Evolutionary conservation across 768 basidiomycete genomes (phyloP).

Genomic region (Boletus edulis): DNA sequence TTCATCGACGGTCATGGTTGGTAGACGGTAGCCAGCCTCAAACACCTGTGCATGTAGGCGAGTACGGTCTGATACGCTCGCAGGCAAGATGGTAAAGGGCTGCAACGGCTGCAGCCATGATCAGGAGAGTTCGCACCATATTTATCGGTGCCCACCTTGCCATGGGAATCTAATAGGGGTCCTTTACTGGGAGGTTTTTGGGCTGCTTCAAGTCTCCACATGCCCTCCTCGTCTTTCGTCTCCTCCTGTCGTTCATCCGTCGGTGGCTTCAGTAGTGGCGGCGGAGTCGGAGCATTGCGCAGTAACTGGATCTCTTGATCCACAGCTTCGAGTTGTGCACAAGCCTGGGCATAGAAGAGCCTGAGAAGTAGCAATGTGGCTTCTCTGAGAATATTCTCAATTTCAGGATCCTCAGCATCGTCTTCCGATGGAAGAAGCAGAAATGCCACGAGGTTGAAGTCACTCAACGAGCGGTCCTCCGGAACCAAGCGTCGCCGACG

Average conservation of each 20-base stretch:
- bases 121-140: constrained; percentile 2
- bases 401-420: constrained; percentile 54
- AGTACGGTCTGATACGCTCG: constrained; percentile 62
- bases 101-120: constrained; percentile 62
- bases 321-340: constrained; percentile 63
- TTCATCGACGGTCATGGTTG: constrained; percentile 95
- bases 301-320: constrained; percentile 74
- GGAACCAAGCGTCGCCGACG: constrained; percentile 43
- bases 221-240: constrained; percentile 45
- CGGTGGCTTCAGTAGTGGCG: constrained; percentile 29
- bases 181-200: constrained; percentile 47
- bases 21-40: constrained; percentile 75
- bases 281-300: constrained; percentile 44
- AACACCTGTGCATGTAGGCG: constrained; percentile 81
- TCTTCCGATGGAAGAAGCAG: constrained; percentile 45
- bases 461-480: constrained; percentile 37
- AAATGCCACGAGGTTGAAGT: constrained; percentile 64
- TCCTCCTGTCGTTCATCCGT: constrained; percentile 40
- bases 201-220: constrained; percentile 73
- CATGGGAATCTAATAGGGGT: constrained; percentile 68
- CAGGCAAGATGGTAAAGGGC: constrained; percentile 91
- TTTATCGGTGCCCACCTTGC: constrained; percentile 55
- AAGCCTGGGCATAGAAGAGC: constrained; percentile 67
- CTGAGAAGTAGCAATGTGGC: constrained; percentile 69
- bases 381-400: constrained; percentile 66